These are phyloP conservation scores for Nakaseomyces sp. DNA, from an alignment of 1,139 yeast genomes.

Conservation along the genomic window DNA sequence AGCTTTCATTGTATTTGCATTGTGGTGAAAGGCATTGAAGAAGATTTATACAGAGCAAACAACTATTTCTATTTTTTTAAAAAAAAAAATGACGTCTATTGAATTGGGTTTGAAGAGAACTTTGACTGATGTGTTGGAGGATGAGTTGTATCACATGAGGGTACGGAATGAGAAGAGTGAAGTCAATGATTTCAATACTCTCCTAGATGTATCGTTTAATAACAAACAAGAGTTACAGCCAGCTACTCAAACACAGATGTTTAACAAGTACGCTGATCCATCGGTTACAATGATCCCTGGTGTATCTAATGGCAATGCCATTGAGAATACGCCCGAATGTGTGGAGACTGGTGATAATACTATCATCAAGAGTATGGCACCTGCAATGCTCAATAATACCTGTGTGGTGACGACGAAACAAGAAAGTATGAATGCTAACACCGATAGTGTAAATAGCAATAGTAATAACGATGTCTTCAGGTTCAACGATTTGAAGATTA, in stretches of 20 bases:
- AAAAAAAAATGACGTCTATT: constrained; percentile 21
- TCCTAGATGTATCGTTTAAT: background rate
- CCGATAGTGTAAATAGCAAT: too few species aligned
- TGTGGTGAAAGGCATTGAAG: too few species aligned
- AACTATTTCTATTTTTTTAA: too few species aligned
- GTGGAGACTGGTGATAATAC: background rate
- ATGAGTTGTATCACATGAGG: constrained; percentile 47
- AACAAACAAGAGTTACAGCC: constrained; percentile 1
- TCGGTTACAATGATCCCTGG: constrained; percentile 10
- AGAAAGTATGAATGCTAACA: too few species aligned
- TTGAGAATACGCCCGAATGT: background rate
- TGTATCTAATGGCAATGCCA: background rate
- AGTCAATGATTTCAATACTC: background rate
- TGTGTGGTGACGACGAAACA: too few species aligned
- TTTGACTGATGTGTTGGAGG: constrained; percentile 54
- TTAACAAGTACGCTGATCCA: constrained; percentile 35
- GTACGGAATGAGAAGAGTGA: constrained; percentile 10
- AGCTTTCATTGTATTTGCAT: too few species aligned
- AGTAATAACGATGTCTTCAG: constrained; percentile 10
- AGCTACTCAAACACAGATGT: constrained; percentile 18
- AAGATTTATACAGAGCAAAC: background rate
- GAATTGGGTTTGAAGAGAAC: constrained; percentile 35
- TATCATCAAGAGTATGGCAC: background rate
- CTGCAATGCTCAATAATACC: background rate
- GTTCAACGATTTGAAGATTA: constrained; percentile 10